Base-by-base conservation (phyloP, 768 basidiomycete genomes). In the Piloderma croceum region DNA sequence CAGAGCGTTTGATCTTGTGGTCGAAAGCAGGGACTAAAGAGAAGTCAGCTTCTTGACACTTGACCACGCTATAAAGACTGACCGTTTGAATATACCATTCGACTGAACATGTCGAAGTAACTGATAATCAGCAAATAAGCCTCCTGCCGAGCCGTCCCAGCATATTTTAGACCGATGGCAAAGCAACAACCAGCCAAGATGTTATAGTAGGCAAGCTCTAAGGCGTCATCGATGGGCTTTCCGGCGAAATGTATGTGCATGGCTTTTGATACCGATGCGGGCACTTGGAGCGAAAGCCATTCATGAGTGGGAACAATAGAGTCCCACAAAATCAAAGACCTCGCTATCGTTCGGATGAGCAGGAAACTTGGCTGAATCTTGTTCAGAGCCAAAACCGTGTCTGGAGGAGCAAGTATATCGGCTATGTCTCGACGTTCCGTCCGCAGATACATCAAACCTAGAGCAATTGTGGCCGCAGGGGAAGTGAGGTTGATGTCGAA, bases 401-500 rank as follows among this genome's bases (percentile, higher is more conserved):
- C 78, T 1, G 96, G 94, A 20, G 97, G 77, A 7, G 76, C 74
- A 17, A 98, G 66, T 27, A 90, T 79, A 42, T 89, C 86, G 1
- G 91, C 90, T 6, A 98, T 77, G 46, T 97, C 94, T 47, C 74
- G 70, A 23, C 90, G 76, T 31, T 80, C 79, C 0, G 90, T 92
- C 44, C 80, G 77, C 36, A 99, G 69, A 60, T 90, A 98, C 90
- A 96, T 96, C 18, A 99, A 60, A 2, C 87, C 92, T 12, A 99
- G 63, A 1, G 90, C 92, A 15, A 94, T 76, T 3, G 90, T 81
- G 2, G 94, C 92, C 3, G 91, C 88, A 0, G 94, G 87, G 0
- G 90, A 90, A 0, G 94, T 96, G 37, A 97, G 70, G 49, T 87
- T 91, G 55, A 88, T 71, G 60, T 97, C 91, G 60, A 91, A 88